These are phyloP conservation scores for Tricholoma bakamatsutake DNA, from an alignment of 768 basidiomycete species.

Conservation along the genomic window DNA sequence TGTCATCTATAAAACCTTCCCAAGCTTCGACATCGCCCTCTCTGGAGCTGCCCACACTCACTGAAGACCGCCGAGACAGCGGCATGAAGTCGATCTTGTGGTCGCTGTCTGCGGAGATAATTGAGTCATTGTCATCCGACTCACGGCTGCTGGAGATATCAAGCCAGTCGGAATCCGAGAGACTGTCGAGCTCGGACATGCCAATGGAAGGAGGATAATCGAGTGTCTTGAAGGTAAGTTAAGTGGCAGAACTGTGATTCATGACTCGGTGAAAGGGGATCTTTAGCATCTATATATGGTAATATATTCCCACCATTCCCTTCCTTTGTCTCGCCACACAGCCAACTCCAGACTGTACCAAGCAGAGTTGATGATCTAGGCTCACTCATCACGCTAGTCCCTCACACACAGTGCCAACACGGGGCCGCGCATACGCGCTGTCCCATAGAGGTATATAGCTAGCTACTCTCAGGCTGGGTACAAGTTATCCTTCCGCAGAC, in stretches of 20 bases:
- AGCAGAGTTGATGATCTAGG: too few species aligned
- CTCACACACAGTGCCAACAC: too few species aligned
- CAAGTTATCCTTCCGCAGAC: too few species aligned
- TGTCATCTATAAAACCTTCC: slow-evolving; percentile 71
- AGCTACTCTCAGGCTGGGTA: too few species aligned
- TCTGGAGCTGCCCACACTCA: slow-evolving; percentile 63
- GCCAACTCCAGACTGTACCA: too few species aligned
- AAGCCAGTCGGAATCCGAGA: slow-evolving; percentile 83
- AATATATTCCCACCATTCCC: too few species aligned
- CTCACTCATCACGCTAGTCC: too few species aligned
- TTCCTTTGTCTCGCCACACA: too few species aligned
- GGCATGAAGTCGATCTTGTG: slow-evolving; percentile 48
- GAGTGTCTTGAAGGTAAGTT: slow-evolving; percentile 18
- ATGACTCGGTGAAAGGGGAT: slow-evolving; percentile 18
- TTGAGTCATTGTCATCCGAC: slow-evolving; percentile 68
- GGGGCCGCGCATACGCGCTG: too few species aligned
- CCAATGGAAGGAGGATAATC: slow-evolving; percentile 33
- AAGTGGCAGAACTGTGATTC: slow-evolving; percentile 22
- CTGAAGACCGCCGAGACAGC: slow-evolving; percentile 62
- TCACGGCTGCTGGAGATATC: slow-evolving; percentile 67
- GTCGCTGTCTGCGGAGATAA: slow-evolving; percentile 58
- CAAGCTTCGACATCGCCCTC: slow-evolving; percentile 69
- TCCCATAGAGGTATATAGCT: too few species aligned
- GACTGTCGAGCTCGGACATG: slow-evolving; percentile 57
- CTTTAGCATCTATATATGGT: slow-evolving; percentile 1